These are phyloP conservation scores for Clavispora vitiphila DNA, from an alignment of 805 yeast genomes.

Conservation along the genomic window DNA sequence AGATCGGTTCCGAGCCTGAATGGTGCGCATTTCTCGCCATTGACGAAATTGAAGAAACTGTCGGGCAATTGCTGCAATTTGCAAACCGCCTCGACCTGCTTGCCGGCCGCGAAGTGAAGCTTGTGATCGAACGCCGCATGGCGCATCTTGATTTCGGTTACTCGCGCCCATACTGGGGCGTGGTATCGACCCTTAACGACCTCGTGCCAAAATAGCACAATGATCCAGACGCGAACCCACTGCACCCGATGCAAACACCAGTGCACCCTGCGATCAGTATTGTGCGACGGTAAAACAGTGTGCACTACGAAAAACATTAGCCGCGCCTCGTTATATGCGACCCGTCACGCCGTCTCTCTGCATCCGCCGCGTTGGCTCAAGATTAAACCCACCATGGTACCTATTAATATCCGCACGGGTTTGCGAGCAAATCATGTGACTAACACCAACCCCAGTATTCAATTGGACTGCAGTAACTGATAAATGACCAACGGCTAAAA, in stretches of 20 bases:
- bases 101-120: background rate
- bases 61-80: slow-evolving; percentile 4
- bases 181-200: background rate
- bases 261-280: no score
- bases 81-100: background rate
- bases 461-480: no score
- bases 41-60: slow-evolving; percentile 13
- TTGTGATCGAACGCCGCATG: slow-evolving; percentile 2
- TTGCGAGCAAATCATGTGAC: no score
- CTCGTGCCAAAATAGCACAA: background rate
- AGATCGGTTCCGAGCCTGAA: slow-evolving; percentile 8
- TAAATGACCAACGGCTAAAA: no score
- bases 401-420: no score
- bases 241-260: no score
- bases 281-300: no score
- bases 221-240: no score
- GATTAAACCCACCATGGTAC: no score
- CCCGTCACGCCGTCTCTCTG: background rate
- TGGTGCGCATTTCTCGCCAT: slow-evolving; percentile 11
- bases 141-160: slow-evolving; percentile 2
- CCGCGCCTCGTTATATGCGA: background rate
- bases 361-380: no score
- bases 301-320: no score
- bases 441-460: no score
- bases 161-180: slow-evolving; percentile 9